Evolutionary conservation across 495 filamentous ascomycete genomes (phyloP).

Genomic region (Penicillium daleae): DNA sequence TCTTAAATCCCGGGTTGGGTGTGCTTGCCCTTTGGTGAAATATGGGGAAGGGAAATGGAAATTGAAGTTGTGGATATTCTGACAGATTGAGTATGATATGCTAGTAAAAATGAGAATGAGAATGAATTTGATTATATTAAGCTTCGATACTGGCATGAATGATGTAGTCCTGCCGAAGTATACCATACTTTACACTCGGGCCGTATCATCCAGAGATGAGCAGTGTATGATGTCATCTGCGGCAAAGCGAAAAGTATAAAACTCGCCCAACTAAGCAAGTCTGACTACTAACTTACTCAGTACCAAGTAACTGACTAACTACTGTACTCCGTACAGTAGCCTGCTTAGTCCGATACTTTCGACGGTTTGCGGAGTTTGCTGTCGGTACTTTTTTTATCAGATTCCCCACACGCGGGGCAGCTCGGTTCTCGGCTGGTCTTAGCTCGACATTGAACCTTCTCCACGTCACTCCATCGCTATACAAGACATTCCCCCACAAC

Average conservation of each 20-base stretch:
- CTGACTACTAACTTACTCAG: not conserved
- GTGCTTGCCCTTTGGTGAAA: slow-evolving; percentile 1
- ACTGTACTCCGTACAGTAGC: not conserved
- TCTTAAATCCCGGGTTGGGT: slow-evolving; percentile 4
- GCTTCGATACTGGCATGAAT: not conserved
- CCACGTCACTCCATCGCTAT: not conserved
- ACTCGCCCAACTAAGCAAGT: not conserved
- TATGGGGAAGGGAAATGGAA: not conserved
- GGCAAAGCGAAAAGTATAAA: slow-evolving; percentile 1
- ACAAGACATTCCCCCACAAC: not conserved
- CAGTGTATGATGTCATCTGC: slow-evolving; percentile 2
- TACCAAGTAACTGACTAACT: no score
- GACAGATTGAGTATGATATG: not conserved
- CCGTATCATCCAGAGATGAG: not conserved
- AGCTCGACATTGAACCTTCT: not conserved
- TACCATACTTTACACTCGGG: not conserved
- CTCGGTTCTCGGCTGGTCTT: not conserved
- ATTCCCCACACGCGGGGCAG: not conserved
- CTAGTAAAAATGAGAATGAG: not conserved
- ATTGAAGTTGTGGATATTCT: not conserved
- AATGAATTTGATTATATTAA: not conserved
- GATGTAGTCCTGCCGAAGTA: not conserved
- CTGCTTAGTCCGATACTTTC: not conserved
- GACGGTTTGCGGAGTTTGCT: not conserved
- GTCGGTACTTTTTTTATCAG: not conserved